These are phyloP conservation scores for Talaromyces borbonicus DNA, from an alignment of 495 filamentous ascomycete species.

Conservation along the genomic window DNA sequence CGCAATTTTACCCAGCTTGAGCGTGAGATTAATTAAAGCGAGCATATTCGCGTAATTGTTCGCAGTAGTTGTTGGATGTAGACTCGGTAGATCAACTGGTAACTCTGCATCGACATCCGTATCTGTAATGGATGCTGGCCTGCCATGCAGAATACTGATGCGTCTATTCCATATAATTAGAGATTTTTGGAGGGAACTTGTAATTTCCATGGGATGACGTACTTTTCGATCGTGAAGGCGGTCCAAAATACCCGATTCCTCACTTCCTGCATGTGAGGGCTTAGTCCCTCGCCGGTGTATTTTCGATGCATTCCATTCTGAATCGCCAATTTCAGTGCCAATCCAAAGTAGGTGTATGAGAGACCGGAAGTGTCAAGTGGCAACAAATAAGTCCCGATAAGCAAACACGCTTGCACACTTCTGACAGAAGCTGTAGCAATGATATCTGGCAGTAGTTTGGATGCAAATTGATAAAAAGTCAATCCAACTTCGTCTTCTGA, in stretches of 20 bases:
- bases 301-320: slow-evolving; percentile 47
- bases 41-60: slow-evolving; percentile 38
- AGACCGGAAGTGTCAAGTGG: slow-evolving; percentile 41
- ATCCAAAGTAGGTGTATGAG: slow-evolving; percentile 41
- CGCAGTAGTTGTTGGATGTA: background rate
- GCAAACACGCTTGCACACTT: slow-evolving; percentile 41
- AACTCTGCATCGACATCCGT: slow-evolving; percentile 38
- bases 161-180: no score
- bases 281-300: slow-evolving; percentile 36
- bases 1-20: slow-evolving; percentile 35
- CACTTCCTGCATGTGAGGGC: slow-evolving; percentile 32
- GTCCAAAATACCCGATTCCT: slow-evolving; percentile 45
- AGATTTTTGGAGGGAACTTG: no score
- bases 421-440: slow-evolving; percentile 42
- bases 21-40: slow-evolving; percentile 33
- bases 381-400: slow-evolving; percentile 41
- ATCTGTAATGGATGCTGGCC: slow-evolving; percentile 34
- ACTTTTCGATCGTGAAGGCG: slow-evolving; percentile 42
- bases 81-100: slow-evolving; percentile 33
- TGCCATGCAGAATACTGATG: slow-evolving; percentile 35
- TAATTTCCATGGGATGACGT: slow-evolving; percentile 7
- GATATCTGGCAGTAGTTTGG: slow-evolving; percentile 41
- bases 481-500: slow-evolving; percentile 42
- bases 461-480: slow-evolving; percentile 43
- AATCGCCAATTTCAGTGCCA: slow-evolving; percentile 41